phyloP scores from a whole-genome alignment of 768 basidiomycete species.

The Auriscalpium orientale region DNA sequence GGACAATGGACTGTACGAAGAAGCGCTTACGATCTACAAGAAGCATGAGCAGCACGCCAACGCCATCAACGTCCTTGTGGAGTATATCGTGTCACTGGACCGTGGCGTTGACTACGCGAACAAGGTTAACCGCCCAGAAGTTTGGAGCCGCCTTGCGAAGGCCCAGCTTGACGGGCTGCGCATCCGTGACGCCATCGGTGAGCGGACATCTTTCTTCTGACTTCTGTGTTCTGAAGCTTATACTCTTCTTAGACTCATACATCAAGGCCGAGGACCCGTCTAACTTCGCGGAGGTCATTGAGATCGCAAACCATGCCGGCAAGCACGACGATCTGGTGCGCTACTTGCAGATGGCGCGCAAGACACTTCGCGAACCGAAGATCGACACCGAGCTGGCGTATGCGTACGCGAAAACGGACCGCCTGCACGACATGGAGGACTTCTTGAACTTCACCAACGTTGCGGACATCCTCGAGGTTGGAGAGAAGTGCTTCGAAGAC shows the following conservation, averaged over 20 bases:
- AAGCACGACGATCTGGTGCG: conserved; percentile 92
- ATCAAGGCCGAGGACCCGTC: conserved; percentile 95
- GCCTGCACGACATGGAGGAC: conserved; percentile 99
- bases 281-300: conserved; percentile 92
- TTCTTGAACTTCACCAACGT: conserved; percentile 98
- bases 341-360: conserved; percentile 98
- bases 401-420: conserved; percentile 96
- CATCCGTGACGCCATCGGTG: conserved; percentile 95
- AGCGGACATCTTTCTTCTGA: background rate
- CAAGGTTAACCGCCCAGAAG: conserved; percentile 93
- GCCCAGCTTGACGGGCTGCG: conserved; percentile 97
- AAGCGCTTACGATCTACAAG: conserved; percentile 95
- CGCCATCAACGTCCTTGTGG: conserved; percentile 96
- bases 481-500: conserved; percentile 99
- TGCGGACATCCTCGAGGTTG: conserved; percentile 91
- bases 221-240: background rate
- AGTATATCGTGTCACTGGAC: conserved; percentile 96
- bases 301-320: conserved; percentile 90
- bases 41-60: conserved; percentile 93
- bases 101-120: conserved; percentile 93
- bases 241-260: conserved; percentile 66
- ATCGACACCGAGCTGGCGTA: conserved; percentile 98
- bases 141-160: conserved; percentile 97
- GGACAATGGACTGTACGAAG: conserved; percentile 91
- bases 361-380: conserved; percentile 91